These are phyloP conservation scores for Beauveria sp. DNA, from an alignment of 2,329 filamentous ascomycete species.

Conservation along the genomic window DNA sequence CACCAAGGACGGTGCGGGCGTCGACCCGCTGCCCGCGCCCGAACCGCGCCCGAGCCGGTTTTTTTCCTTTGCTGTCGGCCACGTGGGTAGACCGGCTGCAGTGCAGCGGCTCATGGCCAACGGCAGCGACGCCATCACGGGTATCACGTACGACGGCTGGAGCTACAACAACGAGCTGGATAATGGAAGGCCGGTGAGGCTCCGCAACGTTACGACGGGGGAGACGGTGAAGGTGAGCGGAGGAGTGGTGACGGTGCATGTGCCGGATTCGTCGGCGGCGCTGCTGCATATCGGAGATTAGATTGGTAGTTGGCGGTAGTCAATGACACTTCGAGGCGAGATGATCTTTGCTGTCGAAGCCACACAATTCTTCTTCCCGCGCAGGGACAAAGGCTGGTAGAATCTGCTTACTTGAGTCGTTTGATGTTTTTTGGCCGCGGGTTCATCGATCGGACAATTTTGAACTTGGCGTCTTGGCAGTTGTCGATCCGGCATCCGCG, in stretches of 20 bases:
- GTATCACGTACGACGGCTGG: slow-evolving; percentile 53
- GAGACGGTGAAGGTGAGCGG: slow-evolving; percentile 32
- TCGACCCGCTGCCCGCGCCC: slow-evolving; percentile 18
- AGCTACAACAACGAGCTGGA: slow-evolving; percentile 56
- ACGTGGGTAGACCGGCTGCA: slow-evolving; percentile 13
- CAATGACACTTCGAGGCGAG: too few relatives aligned
- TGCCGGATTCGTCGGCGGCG: slow-evolving; percentile 36
- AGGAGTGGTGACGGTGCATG: slow-evolving; percentile 30
- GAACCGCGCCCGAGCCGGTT: slow-evolving; percentile 22
- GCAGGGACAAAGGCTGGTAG: too few relatives aligned
- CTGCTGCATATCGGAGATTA: slow-evolving; percentile 24
- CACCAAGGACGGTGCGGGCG: slow-evolving; percentile 34
- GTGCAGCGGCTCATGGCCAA: slow-evolving; percentile 50
- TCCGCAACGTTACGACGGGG: slow-evolving; percentile 47
- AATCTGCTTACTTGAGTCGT: too few relatives aligned
- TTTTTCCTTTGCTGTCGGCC: slow-evolving; percentile 33
- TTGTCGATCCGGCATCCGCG: not conserved
- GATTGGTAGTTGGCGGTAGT: too few relatives aligned
- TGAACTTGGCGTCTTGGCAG: not conserved
- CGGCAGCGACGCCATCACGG: slow-evolving; percentile 55
- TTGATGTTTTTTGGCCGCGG: not conserved
- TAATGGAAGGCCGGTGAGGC: slow-evolving; percentile 41
- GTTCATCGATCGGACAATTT: not conserved
- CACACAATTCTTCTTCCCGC: too few relatives aligned
- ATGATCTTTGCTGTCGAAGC: too few relatives aligned